phyloP scores from a whole-genome alignment of 139 green algal genomes.

The Nannochloris sp. region DNA sequence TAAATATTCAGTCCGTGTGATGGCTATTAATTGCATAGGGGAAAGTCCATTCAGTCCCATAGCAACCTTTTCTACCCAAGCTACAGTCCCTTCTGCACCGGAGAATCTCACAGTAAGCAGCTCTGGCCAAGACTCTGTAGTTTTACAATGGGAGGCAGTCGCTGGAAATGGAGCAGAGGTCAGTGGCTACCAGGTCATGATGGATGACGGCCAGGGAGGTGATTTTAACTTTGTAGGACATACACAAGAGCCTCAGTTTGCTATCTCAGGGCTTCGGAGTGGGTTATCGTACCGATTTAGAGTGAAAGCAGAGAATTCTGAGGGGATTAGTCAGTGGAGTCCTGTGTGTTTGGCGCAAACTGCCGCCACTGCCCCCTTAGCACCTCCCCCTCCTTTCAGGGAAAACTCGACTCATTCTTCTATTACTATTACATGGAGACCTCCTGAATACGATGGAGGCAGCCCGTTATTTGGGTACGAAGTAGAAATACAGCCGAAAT shows the following conservation, averaged over 20 bases:
- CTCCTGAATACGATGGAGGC: slow-evolving; percentile 46
- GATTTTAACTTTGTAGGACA: slow-evolving; percentile 33
- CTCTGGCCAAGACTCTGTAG: background rate
- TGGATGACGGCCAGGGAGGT: slow-evolving; percentile 41
- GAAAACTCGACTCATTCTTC: slow-evolving; percentile 33
- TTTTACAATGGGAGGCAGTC: slow-evolving; percentile 33
- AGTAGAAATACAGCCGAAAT: slow-evolving; percentile 55
- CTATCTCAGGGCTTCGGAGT: slow-evolving; percentile 26
- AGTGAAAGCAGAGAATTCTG: slow-evolving; percentile 58
- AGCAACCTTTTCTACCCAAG: slow-evolving; percentile 47
- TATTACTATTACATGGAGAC: slow-evolving; percentile 44
- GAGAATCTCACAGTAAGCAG: slow-evolving; percentile 9
- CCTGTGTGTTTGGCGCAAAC: slow-evolving; percentile 15
- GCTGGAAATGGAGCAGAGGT: slow-evolving; percentile 45
- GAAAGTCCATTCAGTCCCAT: slow-evolving; percentile 40
- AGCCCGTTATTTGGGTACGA: slow-evolving; percentile 30
- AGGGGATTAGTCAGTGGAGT: slow-evolving; percentile 45
- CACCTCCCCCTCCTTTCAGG: slow-evolving; percentile 13
- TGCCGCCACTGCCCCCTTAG: slow-evolving; percentile 25
- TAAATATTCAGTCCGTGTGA: slow-evolving; percentile 39
- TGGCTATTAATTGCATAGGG: slow-evolving; percentile 42
- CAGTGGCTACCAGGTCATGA: slow-evolving; percentile 51
- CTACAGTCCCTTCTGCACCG: slow-evolving; percentile 47
- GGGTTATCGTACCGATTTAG: slow-evolving; percentile 57
- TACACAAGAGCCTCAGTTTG: slow-evolving; percentile 6